phyloP scores from a whole-genome alignment of 139 green algal genomes.

The Limnomonas spitsbergensis region DNA sequence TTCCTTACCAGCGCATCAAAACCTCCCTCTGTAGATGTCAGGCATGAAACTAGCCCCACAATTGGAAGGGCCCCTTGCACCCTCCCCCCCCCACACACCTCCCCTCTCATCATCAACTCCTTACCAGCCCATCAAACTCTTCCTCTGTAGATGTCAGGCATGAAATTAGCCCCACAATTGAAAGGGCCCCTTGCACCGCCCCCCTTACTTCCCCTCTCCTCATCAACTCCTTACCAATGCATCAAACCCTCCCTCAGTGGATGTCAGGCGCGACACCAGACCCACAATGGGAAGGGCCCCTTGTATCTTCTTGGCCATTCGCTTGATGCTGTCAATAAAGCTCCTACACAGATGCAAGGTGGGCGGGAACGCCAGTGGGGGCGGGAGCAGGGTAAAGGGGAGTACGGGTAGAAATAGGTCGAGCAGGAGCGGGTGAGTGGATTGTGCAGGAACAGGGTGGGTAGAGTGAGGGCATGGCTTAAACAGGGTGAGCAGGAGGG shows the following conservation, averaged over 20 bases:
- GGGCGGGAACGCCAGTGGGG: not conserved
- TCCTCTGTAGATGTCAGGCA: too few species aligned
- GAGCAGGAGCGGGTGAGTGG: not conserved
- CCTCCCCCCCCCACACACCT: too few species aligned
- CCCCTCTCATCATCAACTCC: too few species aligned
- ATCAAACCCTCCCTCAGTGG: slow-evolving; percentile 72
- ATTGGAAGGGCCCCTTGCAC: not conserved
- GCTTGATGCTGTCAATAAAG: slow-evolving; percentile 41
- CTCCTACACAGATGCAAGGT: too few species aligned
- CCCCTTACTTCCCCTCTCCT: too few species aligned
- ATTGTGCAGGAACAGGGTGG: not conserved
- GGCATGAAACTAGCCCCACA: too few species aligned
- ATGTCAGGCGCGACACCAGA: slow-evolving; percentile 59
- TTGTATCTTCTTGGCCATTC: slow-evolving; percentile 62
- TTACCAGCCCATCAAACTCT: too few species aligned
- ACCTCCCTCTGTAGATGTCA: too few species aligned
- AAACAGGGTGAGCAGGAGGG: too few species aligned
- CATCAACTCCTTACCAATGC: slow-evolving; percentile 47
- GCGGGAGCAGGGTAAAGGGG: too few species aligned
- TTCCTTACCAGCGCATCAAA: too few species aligned
- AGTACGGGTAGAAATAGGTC: not conserved
- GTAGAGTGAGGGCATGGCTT: not conserved
- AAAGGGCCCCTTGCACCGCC: not conserved
- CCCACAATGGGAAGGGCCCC: slow-evolving; percentile 70
- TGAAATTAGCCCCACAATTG: too few species aligned